Base-by-base conservation (phyloP, 2,329 filamentous ascomycete genomes). In the Verticillium isaacii region DNA sequence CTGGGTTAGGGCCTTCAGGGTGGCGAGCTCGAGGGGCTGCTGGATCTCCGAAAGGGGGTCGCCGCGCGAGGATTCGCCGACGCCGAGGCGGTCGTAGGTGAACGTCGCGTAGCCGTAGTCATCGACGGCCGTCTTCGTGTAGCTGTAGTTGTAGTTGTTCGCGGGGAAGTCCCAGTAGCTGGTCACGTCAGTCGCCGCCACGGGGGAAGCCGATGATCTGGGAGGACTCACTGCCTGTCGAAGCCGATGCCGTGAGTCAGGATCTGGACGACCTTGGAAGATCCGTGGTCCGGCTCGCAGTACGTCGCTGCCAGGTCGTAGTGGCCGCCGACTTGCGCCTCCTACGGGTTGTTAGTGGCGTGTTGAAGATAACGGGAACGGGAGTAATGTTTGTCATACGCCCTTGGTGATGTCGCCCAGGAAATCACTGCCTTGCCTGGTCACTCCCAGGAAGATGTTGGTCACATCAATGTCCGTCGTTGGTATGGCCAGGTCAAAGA, bases 131-230 rank as follows among this genome's bases (percentile, higher is more conserved):
- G 73, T 72, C 56, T 82, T 76, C 32, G 85, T 78, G 70, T 89
- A 90, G 68, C 81, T 85, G 75, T 90, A 89, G 69, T 87, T 85
- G 76, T 79, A 82, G 67, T 81, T 75, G 69, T 85, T 79, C 73
- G 77, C 82, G 0, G 83, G 71, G 12, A 84, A 71, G 69, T 89
- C 85, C 86, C 86, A 89, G 75, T 89, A 89, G 55, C 77, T 82
- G 57, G 70, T 70, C 25, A 8, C 11, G 34, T 41, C 7, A 37
- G 32, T 45, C 3, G 25, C 4, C 11, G 3, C 8, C n/a, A 7
- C 9, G 2, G 3, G 8, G 7, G 12, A 2, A 25, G 36, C 19
- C 0, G 7, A 19, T 8, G 4, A 1, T 19, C 6, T 8, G 3
- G 19, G 19, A 23, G 9, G 9, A 17, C 59, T 41, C n/a, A 60